Percentiles rank a stretch among this genome's conserved stretches.
These are phyloP conservation scores for Penicillium cataractarum DNA, from an alignment of 495 filamentous ascomycete genomes.

Conservation along the genomic window DNA sequence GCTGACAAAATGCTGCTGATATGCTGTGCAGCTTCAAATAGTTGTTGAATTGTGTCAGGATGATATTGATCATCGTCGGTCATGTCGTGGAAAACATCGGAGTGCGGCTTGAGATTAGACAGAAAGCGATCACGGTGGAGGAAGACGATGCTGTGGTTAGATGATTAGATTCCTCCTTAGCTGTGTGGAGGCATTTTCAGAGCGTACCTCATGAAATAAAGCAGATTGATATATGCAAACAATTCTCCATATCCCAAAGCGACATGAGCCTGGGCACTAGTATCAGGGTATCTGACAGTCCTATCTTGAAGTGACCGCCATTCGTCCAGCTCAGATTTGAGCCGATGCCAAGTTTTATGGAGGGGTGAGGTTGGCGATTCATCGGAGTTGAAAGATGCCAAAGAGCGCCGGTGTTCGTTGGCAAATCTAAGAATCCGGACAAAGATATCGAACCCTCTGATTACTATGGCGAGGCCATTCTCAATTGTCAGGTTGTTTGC, in stretches of 20 bases:
- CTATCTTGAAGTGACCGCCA: constrained; percentile 46
- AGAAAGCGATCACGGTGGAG: constrained; percentile 48
- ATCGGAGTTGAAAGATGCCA: constrained; percentile 24
- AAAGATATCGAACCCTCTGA: constrained; percentile 49
- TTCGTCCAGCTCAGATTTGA: constrained; percentile 46
- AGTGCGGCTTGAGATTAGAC: constrained; percentile 35
- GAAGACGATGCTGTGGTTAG: constrained; percentile 37
- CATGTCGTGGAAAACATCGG: constrained; percentile 30
- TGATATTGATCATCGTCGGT: constrained; percentile 23
- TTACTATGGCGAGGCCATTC: constrained; percentile 44
- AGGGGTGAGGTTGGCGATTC: constrained; percentile 23
- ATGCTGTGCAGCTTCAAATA: constrained; percentile 45
- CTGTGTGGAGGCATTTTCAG: too few relatives aligned
- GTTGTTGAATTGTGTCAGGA: constrained; percentile 35
- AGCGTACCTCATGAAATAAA: constrained; percentile 49
- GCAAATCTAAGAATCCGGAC: constrained; percentile 49
- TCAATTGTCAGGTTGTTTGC: constrained; percentile 39
- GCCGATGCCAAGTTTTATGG: constrained; percentile 34
- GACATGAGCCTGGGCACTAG: constrained; percentile 45
- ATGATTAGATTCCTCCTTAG: neutral
- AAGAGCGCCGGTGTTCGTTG: constrained; percentile 44
- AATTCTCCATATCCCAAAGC: constrained; percentile 47
- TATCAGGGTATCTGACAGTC: constrained; percentile 44
- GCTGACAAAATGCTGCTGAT: constrained; percentile 42
- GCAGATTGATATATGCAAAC: constrained; percentile 50